phyloP scores from a whole-genome alignment of 139 green algal genomes.

The Limnomonas spitsbergensis region DNA sequence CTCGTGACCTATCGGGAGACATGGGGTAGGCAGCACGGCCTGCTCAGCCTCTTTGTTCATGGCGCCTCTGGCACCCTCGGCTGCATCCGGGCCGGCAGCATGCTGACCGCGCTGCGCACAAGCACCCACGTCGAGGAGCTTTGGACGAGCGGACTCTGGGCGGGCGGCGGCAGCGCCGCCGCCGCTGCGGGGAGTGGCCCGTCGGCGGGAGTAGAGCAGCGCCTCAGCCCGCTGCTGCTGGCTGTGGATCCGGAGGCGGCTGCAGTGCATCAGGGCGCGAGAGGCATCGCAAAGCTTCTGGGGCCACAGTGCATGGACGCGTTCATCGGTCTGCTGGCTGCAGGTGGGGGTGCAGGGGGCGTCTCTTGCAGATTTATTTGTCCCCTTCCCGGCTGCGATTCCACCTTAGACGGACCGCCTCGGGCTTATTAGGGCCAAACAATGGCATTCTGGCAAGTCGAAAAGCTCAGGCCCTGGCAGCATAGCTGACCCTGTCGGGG shows the following conservation, averaged over 20 bases:
- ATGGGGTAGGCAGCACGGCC: slow-evolving; percentile 31
- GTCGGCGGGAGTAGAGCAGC: not conserved
- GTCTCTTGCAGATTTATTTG: not conserved
- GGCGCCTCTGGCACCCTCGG: slow-evolving; percentile 21
- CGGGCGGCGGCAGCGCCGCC: slow-evolving; percentile 1
- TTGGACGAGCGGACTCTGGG: not conserved
- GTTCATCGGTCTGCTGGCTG: slow-evolving; percentile 32
- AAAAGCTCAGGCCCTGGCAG: not conserved
- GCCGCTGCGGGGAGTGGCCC: not conserved
- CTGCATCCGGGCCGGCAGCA: slow-evolving; percentile 27
- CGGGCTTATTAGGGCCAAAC: no score
- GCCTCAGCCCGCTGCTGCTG: not conserved
- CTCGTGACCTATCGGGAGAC: slow-evolving; percentile 32
- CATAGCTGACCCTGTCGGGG: not conserved
- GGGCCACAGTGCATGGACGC: slow-evolving; percentile 31
- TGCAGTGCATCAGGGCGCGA: slow-evolving; percentile 18
- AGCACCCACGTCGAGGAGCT: slow-evolving; percentile 32
- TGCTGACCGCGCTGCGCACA: slow-evolving; percentile 33
- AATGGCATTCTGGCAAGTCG: no score
- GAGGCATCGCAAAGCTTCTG: slow-evolving; percentile 24
- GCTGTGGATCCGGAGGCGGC: not conserved
- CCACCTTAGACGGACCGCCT: no score
- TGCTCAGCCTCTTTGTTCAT: slow-evolving; percentile 22
- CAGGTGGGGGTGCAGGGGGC: slow-evolving; percentile 23
- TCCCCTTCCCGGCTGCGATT: no score